Evolutionary conservation across 148 eudicot genomes (phyloP), one percentile per base, ranked within the genome.

Genomic region (Oxyria digyna): DNA sequence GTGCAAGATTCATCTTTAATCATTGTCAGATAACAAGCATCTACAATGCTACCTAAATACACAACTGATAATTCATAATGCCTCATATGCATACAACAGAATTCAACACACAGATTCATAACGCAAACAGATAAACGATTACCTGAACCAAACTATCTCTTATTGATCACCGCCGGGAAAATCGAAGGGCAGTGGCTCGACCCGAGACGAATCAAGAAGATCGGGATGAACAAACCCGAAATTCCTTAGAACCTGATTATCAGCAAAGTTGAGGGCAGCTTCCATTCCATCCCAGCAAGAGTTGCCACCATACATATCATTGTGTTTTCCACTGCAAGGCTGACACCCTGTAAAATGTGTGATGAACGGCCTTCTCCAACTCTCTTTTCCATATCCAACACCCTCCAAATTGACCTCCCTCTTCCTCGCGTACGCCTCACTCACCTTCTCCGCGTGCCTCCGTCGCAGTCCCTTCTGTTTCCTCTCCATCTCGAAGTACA

Each of bases 291-390:
- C 78, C 71, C 79, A 80, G 38, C 98, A 92, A 8, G 73, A 73
- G 5, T 83, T 77, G 0, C 77, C 84, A 0, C 78, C 54, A 26
- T 92, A 92, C 80, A 76, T 70, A 67, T 81, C 78, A 27, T 86
- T 87, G 49, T 87, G 88, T 0, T 72, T 74, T n/a, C 98, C 98
- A 64, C 86, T 89, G 38, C 98, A 92, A 1, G 94, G 98, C 71
- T 92, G 89, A 67, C 98, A 92, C 50, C 98, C 98, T 0, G 96
- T 87, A 43, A 92, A 92, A 71, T 92, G 98, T 1, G 96, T 92
- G n/a, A 92, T 79, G 74, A 92, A 92, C 24, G 98, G 97, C 62
- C 97, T 74, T 43, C 87, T 73, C 81, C 76, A 74, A 23, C 83
- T 74, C 66, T 68, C 76, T 50, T 72, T 67, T 14, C 80, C 87